phyloP scores from a whole-genome alignment of 495 filamentous ascomycete species.

The Durotheca rogersii region DNA sequence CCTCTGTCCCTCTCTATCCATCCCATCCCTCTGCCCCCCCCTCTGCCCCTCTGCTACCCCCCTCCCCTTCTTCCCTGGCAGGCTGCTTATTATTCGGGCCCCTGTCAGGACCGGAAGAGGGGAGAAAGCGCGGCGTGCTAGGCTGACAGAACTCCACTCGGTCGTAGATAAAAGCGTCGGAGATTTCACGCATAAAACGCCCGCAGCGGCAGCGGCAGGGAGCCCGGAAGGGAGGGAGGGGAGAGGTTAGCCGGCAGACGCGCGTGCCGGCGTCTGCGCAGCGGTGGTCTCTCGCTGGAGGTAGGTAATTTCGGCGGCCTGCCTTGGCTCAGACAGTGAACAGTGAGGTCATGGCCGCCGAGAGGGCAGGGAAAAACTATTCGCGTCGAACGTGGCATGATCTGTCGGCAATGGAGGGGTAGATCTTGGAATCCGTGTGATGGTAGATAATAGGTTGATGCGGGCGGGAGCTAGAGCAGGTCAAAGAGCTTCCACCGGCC shows the following conservation, averaged over 20 bases:
- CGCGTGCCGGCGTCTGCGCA: neutral
- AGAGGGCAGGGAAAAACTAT: neutral
- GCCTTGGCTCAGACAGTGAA: neutral
- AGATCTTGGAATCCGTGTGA: slow-evolving; percentile 31
- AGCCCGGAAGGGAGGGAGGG: too few species aligned
- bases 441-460: slow-evolving; percentile 14
- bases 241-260: neutral
- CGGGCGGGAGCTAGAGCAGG: slow-evolving; percentile 7
- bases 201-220: too few species aligned
- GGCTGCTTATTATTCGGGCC: neutral
- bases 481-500: slow-evolving; percentile 9
- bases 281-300: too few species aligned
- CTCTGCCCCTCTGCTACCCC: too few species aligned
- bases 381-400: slow-evolving; percentile 30
- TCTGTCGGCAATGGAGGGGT: slow-evolving; percentile 33
- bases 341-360: slow-evolving; percentile 26
- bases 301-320: neutral
- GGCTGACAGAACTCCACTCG: neutral
- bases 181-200: too few species aligned
- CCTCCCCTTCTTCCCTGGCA: too few species aligned
- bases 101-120: neutral
- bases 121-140: neutral
- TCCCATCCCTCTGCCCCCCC: too few species aligned
- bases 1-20: too few species aligned
- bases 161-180: too few species aligned